A percentile compares a stretch with the other conserved stretches of the same genome.
phyloP scores from a whole-genome alignment of 2,329 filamentous ascomycete species.

The Zymoseptoria brevis region DNA sequence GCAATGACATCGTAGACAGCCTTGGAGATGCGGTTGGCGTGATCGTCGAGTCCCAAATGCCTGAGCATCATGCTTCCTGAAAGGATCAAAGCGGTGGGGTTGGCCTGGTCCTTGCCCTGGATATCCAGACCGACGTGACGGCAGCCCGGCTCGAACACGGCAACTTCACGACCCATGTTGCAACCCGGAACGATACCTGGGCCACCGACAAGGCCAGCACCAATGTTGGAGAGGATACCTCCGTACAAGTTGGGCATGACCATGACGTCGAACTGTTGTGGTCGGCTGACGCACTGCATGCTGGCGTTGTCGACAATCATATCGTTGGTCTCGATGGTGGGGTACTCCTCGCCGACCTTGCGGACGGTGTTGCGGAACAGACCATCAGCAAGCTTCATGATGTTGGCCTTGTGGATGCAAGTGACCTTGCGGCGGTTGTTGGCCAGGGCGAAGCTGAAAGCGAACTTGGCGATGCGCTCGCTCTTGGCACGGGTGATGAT shows the following conservation, averaged over 20 bases:
- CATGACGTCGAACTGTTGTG: constrained; percentile 99
- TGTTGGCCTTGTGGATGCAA: constrained; percentile 99
- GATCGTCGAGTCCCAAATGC: constrained; percentile 93
- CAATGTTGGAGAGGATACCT: constrained; percentile 97
- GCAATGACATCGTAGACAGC: constrained; percentile 74
- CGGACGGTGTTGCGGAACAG: constrained; percentile 98
- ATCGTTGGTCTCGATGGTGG: constrained; percentile 90
- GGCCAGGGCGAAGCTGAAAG: constrained; percentile 93
- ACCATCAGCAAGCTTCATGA: constrained; percentile 99
- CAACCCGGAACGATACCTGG: constrained; percentile 95
- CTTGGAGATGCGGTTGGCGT: constrained; percentile 96
- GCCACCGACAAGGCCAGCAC: constrained; percentile 90
- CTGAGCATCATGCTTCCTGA: constrained; percentile 95
- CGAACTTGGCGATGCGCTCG: constrained; percentile 98
- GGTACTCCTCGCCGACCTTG: constrained; percentile 86
- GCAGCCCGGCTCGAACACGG: constrained; percentile 98
- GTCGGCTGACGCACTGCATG: constrained; percentile 95
- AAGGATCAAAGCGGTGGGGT: constrained; percentile 91
- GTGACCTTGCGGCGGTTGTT: constrained; percentile 99
- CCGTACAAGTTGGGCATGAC: constrained; percentile 99
- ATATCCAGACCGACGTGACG: constrained; percentile 98
- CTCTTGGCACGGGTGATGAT: constrained; percentile 99
- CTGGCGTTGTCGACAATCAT: constrained; percentile 99
- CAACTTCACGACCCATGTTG: constrained; percentile 98
- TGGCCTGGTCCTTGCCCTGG: constrained; percentile 98